Conservation (phyloP, 2,329 filamentous ascomycete genomes). For the Paramyrothecium roridum region DNA sequence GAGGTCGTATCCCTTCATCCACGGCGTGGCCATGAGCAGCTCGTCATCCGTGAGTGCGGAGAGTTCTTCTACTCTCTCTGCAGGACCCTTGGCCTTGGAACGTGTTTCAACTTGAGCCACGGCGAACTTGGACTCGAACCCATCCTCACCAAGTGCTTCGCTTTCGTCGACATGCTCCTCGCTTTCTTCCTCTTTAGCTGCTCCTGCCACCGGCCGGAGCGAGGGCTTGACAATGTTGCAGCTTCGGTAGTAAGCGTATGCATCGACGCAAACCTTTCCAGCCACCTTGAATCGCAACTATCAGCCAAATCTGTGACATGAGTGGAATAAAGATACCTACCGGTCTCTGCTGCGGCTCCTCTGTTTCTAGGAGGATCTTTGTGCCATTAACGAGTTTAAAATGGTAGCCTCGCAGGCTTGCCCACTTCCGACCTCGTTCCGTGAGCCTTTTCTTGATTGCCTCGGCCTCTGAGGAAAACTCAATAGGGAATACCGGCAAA, state of each 20-base stretch:
- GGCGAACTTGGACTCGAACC: conserved; percentile 6
- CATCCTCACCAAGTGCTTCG: not conserved
- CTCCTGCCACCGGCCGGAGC: conserved; percentile 10
- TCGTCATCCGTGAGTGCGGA: conserved; percentile 27
- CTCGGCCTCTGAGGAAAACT: conserved; percentile 15
- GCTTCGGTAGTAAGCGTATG: conserved; percentile 29
- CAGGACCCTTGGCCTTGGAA: conserved; percentile 6
- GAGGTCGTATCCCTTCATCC: conserved; percentile 33
- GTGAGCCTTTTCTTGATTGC: conserved; percentile 19
- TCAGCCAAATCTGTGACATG: not conserved
- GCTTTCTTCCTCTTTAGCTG: not conserved
- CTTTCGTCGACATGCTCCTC: conserved; percentile 1
- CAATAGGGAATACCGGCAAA: conserved; percentile 25
- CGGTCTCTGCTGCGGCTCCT: conserved; percentile 18
- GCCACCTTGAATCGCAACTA: conserved; percentile 3
- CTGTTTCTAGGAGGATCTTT: conserved; percentile 22
- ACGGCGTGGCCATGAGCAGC: conserved; percentile 29
- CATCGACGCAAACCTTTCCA: conserved; percentile 30
- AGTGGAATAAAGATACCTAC: conserved; percentile 7
- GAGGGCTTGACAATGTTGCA: conserved; percentile 23
- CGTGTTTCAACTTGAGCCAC: conserved; percentile 6
- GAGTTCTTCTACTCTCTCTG: conserved; percentile 18
- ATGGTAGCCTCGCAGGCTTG: conserved; percentile 27
- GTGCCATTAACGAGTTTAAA: conserved; percentile 22
- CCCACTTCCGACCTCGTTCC: conserved; percentile 27